Base-by-base conservation (phyloP, 352 stramenopile species). In the Pilasporangium apinafurcum region DNA sequence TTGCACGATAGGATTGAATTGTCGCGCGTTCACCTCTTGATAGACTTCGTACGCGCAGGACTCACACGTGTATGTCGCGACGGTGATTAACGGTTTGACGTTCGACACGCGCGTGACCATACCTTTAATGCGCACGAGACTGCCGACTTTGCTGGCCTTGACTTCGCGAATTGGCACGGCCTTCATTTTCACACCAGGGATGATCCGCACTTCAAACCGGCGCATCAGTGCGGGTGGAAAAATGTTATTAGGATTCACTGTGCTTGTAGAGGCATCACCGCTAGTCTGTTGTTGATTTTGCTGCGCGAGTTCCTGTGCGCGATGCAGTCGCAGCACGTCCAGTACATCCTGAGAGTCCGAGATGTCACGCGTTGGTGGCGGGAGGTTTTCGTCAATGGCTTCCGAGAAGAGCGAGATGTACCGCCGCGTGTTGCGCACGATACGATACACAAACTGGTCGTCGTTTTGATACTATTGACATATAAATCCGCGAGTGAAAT, bases 71-170 rank as follows among this genome's bases (percentile, higher is more conserved):
- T 99, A 99, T 1, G 96, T 98, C 0, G 93, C 93, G 3, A 99
- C 96, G 1, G 81, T 84, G 33, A 98, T 81, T 16, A 97, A 72
- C 0, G 97, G 97, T 62, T 99, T 98, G 31, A 99, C 96, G 51
- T 98, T 97, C 0, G 95, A 98, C 0, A 97, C 86, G n/a, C 96
- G 82, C 1, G 97, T 99, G 25, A 99, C 94, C 83, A 99, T 99
- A 18, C 95, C 97, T 25, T 95, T 87, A 36, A 99, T 92, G 1
- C 86, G 92, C 9, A 99, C 96, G 4, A 99, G 72, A 32, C 82
- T 82, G 13, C 97, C 97, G 28, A 99, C 96, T 32, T 98, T 87
- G 16, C 62, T 61, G 0, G 96, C 95, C 17, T 92, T 88, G 12
- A 99, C 86, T n/a, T 98, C 74, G 41, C 96, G 91, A 26, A 99